Evolutionary conservation across 495 filamentous ascomycete genomes (phyloP), one percentile per base, ranked within the genome.

Genomic region (Pseudevernia furfuracea): DNA sequence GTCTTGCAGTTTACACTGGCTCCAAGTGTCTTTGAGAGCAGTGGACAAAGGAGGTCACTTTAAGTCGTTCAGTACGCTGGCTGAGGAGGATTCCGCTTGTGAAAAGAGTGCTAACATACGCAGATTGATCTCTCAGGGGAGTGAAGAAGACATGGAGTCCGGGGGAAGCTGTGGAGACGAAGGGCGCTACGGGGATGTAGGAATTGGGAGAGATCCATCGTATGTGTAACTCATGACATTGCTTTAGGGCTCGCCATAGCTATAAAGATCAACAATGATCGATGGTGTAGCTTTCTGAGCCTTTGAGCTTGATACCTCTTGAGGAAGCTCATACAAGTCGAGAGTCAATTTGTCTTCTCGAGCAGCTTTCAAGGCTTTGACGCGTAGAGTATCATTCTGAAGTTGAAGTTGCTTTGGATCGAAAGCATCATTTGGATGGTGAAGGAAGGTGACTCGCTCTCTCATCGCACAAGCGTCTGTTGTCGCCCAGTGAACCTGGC

Each of bases 111-210:
- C 73, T 73, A 67, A 78, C 81, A 69, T 75, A 79, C 80, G 78
- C 71, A 19, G 68, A 48, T 41, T 67, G 53, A 43, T 72, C 61
- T 58, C 76, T 74, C 59, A 73, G 69, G 12, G 89, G 87, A 0
- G 86, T 89, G 69, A 88, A 90, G 70, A 89, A 88, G 32, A 91
- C 79, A 80, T 97, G 92, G 14, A 97, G 77, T 30, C 94, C 94
- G 4, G 92, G 85, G 9, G 89, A 83, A 39, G 92, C 74, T 65
- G 87, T 82, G 59, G 91, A 87, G 37, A 82, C 74, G 70, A 93
- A 89, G 34, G 94, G 93, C 55, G 85, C 75, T 37, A 86, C 68
- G 2, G 82, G 71, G 39, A 80, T 73, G 69, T 87, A 90, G 4
- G 80, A 67, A 9, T 65, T 67, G 8, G 82, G 75, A 30, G 82